phyloP scores from a whole-genome alignment of 2,329 filamentous ascomycete genomes.

The Cryoendolithus antarcticus region DNA sequence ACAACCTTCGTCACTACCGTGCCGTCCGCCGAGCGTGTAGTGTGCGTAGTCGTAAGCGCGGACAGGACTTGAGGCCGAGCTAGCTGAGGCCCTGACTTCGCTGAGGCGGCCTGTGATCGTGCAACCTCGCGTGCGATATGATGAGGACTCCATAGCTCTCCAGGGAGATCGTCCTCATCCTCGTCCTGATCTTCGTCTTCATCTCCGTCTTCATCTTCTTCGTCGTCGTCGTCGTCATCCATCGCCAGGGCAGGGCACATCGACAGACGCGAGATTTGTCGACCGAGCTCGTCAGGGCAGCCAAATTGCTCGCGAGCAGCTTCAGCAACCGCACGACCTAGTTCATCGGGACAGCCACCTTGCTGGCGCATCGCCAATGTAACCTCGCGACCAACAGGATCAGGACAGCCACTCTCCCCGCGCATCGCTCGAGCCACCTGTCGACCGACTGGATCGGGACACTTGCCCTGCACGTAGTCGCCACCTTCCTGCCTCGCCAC shows the following conservation, averaged over 20 bases:
- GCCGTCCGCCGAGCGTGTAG: conserved; percentile 43
- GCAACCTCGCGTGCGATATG: background rate
- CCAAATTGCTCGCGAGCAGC: conserved; percentile 1
- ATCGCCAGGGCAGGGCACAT: background rate
- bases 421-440: no score
- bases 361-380: no score
- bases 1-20: conserved; percentile 45
- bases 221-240: background rate
- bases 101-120: background rate
- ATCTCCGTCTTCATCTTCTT: conserved; percentile 1
- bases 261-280: background rate
- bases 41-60: conserved; percentile 45
- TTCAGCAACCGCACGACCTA: conserved; percentile 1
- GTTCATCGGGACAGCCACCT: conserved; percentile 1
- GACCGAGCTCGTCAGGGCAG: background rate
- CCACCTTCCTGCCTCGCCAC: background rate
- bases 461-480: background rate
- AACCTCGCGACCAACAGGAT: no score
- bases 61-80: conserved; percentile 31
- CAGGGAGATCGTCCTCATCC: background rate
- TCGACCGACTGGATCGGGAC: background rate
- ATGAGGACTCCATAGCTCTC: no score
- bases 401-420: no score
- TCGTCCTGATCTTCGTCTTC: background rate
- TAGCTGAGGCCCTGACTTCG: conserved; percentile 5